Conservation (phyloP, 2,329 filamentous ascomycete species). For the Apiospora arundinis region DNA sequence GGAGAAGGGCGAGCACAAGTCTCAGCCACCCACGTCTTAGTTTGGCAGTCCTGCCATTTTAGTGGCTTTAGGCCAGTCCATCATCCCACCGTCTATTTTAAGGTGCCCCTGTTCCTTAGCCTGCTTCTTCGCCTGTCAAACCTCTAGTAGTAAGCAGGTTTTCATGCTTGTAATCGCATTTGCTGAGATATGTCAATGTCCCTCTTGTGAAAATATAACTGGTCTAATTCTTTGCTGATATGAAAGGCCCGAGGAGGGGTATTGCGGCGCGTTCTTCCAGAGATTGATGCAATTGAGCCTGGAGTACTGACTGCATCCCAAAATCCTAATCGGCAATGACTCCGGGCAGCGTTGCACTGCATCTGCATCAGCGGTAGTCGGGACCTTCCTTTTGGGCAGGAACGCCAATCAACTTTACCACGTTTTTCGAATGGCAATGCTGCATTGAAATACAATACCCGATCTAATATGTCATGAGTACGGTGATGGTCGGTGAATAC, state of each 20-base stretch:
- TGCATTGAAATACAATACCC: not conserved
- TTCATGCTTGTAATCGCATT: not conserved
- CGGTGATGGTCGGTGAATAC: no score
- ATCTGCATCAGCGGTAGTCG: not conserved
- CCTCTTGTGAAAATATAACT: no score
- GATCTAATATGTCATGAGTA: not conserved
- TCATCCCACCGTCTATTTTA: not conserved
- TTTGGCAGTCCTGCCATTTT: not conserved
- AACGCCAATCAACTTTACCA: conserved; percentile 8
- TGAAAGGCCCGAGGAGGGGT: not conserved
- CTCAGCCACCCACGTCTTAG: not conserved
- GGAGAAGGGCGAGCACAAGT: not conserved
- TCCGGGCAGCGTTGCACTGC: not conserved
- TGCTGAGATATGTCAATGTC: not conserved
- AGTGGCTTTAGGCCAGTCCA: not conserved
- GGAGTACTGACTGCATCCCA: not conserved
- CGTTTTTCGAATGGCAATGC: not conserved
- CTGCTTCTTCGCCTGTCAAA: not conserved
- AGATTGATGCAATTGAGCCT: not conserved
- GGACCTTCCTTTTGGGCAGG: not conserved
- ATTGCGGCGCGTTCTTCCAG: not conserved
- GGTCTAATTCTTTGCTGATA: not conserved
- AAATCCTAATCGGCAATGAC: not conserved
- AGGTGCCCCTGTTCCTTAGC: not conserved
- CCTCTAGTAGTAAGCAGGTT: not conserved